Conservation (phyloP, 495 filamentous ascomycete species). For the Apiosordaria backusii region DNA sequence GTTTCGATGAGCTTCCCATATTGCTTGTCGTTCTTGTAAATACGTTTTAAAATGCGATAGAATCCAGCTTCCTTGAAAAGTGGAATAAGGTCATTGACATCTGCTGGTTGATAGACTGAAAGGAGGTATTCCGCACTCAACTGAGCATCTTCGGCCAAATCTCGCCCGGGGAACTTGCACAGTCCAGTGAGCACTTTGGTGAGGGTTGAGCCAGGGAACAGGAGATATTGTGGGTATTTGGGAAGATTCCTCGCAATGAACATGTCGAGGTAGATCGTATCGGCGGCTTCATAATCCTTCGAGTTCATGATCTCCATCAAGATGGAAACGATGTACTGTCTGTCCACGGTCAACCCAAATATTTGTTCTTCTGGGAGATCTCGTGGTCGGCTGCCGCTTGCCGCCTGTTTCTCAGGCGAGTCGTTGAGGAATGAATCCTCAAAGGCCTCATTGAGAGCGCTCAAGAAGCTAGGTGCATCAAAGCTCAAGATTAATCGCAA, state of each 20-base stretch:
- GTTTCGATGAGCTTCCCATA: conserved; percentile 73
- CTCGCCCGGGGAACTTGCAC: conserved; percentile 75
- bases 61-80: conserved; percentile 78
- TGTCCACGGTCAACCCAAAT: conserved; percentile 71
- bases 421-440: conserved; percentile 92
- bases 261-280: conserved; percentile 95
- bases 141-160: conserved; percentile 90
- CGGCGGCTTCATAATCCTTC: conserved; percentile 65
- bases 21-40: conserved; percentile 75
- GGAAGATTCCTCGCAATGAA: conserved; percentile 94
- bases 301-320: conserved; percentile 82
- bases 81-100: conserved; percentile 69
- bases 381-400: conserved; percentile 47
- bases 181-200: conserved; percentile 77
- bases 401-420: conserved; percentile 49
- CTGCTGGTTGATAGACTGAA: conserved; percentile 86
- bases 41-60: conserved; percentile 88
- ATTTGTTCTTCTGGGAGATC: conserved; percentile 59
- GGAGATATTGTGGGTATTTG: conserved; percentile 93
- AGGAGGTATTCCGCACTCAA: conserved; percentile 92
- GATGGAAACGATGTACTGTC: conserved; percentile 87
- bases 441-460: conserved; percentile 94
- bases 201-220: conserved; percentile 79
- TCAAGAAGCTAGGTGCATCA: conserved; percentile 86
- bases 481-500: conserved; percentile 81